These are phyloP conservation scores for Cryptococcus maquisensis DNA, from an alignment of 1,284 basidiomycete genomes.

Conservation along the genomic window DNA sequence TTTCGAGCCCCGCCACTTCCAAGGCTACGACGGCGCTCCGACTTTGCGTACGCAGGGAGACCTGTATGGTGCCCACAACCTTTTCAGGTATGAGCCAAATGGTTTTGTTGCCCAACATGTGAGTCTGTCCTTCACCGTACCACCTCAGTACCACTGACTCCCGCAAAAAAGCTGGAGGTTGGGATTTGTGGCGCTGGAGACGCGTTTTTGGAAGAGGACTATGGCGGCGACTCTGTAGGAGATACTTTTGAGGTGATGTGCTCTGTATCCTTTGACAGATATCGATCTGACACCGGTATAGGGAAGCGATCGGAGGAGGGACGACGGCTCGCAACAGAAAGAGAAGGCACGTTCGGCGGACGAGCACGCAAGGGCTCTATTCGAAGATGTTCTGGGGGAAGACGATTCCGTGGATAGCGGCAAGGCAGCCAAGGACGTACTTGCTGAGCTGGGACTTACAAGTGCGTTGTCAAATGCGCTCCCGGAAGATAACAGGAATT, in stretches of 20 bases:
- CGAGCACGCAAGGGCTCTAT: too few species aligned
- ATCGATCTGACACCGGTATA: too few species aligned
- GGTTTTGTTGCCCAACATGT: slow-evolving; percentile 39
- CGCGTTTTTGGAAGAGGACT: slow-evolving; percentile 12
- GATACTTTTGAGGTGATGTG: too few species aligned
- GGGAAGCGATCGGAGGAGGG: too few species aligned
- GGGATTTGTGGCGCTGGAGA: slow-evolving; percentile 31
- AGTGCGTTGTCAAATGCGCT: slow-evolving; percentile 19
- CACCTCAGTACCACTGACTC: not conserved
- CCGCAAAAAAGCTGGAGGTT: slow-evolving; percentile 34
- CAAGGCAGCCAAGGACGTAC: slow-evolving; percentile 10
- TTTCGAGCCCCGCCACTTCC: slow-evolving; percentile 41
- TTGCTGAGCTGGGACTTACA: slow-evolving; percentile 22
- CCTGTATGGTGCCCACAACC: slow-evolving; percentile 45
- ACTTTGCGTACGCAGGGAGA: slow-evolving; percentile 35
- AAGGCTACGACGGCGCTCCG: slow-evolving; percentile 35
- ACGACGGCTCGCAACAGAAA: too few species aligned
- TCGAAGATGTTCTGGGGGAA: too few species aligned
- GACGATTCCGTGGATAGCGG: too few species aligned
- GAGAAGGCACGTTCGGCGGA: too few species aligned
- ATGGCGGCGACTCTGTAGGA: not conserved
- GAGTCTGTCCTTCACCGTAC: not conserved
- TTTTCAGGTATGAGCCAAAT: slow-evolving; percentile 42
- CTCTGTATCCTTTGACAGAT: too few species aligned
- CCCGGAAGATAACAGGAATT: not conserved